These are phyloP conservation scores for Apiospora marii DNA, from an alignment of 2,329 filamentous ascomycete genomes.

Conservation along the genomic window DNA sequence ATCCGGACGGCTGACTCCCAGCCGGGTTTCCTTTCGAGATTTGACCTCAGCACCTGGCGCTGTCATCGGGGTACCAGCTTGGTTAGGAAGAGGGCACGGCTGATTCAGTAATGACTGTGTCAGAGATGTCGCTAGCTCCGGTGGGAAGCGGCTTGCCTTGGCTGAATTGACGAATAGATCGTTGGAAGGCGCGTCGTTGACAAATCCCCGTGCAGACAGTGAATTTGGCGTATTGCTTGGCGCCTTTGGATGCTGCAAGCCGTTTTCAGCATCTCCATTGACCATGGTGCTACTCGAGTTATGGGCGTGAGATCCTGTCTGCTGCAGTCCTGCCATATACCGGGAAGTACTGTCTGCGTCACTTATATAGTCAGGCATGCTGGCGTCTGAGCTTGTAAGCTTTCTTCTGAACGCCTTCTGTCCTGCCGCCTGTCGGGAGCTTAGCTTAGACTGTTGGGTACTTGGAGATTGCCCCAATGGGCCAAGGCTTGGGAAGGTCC, in stretches of 20 bases:
- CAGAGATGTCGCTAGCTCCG: constrained; percentile 52
- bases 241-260: neutral
- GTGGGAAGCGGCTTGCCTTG: constrained; percentile 38
- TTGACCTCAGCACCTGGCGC: constrained; percentile 48
- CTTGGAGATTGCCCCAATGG: constrained; percentile 33
- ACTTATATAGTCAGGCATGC: constrained; percentile 51
- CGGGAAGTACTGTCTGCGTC: constrained; percentile 30
- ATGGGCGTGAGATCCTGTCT: constrained; percentile 34
- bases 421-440: constrained; percentile 29
- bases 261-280: neutral
- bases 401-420: constrained; percentile 35
- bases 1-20: constrained; percentile 35
- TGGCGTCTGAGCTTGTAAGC: constrained; percentile 47
- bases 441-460: constrained; percentile 32
- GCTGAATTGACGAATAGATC: constrained; percentile 37
- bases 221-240: constrained; percentile 18
- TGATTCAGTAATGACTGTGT: constrained; percentile 59
- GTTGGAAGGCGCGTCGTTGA: constrained; percentile 31
- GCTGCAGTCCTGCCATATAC: constrained; percentile 35
- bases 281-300: neutral
- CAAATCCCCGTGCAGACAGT: neutral
- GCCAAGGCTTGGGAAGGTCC: constrained; percentile 28
- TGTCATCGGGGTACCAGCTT: constrained; percentile 38
- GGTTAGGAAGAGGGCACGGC: constrained; percentile 48
- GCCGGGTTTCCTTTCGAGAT: constrained; percentile 54